Base-by-base conservation (phyloP, 495 filamentous ascomycete species). In the Aspergillus incahuasiensis region DNA sequence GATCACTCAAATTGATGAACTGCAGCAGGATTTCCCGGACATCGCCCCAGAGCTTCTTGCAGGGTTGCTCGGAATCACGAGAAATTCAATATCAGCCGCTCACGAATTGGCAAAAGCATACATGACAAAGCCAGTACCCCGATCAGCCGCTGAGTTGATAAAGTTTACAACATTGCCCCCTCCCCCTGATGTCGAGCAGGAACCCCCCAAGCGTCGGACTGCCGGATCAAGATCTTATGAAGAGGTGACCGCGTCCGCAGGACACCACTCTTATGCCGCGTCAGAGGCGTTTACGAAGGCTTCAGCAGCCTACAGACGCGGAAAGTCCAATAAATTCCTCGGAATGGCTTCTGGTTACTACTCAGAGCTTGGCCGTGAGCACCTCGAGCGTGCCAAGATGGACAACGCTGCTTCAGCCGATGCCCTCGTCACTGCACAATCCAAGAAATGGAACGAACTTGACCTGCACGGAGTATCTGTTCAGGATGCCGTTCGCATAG, bases 401-500 rank as follows among this genome's bases (percentile, higher is more conserved):
- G 69, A 75, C 9, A 67, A 71, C 8, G 67, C 77, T 0, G 72
- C 72, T 1, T 78, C 80, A 0, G 86, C 88, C 0, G 82, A 90
- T 60, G 68, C 70, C 5, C 72, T 82, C 15, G 90, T 90, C 1
- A 72, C 80, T 5, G 58, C 63, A 1, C 83, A 89, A 56, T 89
- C 83, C n/a, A n/a, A n/a, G 42, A 79, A 74, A 1, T 48, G 63
- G 3, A 71, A 68, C 55, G 70, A 65, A 59, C 70, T 95, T 9
- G 91, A 98, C 72, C 74, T 98, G 21, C 94, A 98, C 64, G 91
- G 91, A 11, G 82, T 95, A 13, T 84, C 77, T 20, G 92, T 97
- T 1, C 69, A 82, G 35, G 87, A 96, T 67, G 92, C 85, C 0
- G 76, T 89, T 9, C 77, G 87, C 7, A 96, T 97, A 45, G 81